Evolutionary conservation across 2,329 filamentous ascomycete species (phyloP).

Genomic region (Cladosporium phlei): DNA sequence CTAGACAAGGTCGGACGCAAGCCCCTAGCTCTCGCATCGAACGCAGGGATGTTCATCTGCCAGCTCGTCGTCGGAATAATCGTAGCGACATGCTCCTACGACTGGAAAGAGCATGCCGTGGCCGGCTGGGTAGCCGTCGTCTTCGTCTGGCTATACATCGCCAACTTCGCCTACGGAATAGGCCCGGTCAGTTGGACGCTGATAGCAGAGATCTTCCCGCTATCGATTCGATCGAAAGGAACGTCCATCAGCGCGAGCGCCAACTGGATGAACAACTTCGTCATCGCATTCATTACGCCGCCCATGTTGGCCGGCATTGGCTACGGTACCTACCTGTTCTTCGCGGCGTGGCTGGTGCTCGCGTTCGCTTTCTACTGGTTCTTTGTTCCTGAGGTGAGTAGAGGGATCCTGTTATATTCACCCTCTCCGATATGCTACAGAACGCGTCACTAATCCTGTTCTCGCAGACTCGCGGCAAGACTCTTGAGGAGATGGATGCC

Average conservation of each 20-base stretch:
- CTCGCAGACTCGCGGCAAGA: slow-evolving; percentile 20
- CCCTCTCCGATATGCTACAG: slow-evolving; percentile 50
- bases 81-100: not conserved
- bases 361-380: slow-evolving; percentile 1
- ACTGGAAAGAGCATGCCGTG: slow-evolving; percentile 1
- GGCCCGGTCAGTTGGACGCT: slow-evolving; percentile 29
- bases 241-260: slow-evolving; percentile 41
- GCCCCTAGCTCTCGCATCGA: slow-evolving; percentile 39
- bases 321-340: slow-evolving; percentile 57
- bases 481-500: slow-evolving; percentile 25
- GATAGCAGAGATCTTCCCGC: slow-evolving; percentile 58
- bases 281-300: slow-evolving; percentile 40
- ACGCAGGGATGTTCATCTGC: slow-evolving; percentile 18
- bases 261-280: slow-evolving; percentile 59
- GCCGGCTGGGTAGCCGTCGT: slow-evolving; percentile 38
- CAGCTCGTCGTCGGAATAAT: slow-evolving; percentile 23
- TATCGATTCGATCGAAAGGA: slow-evolving; percentile 58
- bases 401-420: no score
- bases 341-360: slow-evolving; percentile 49
- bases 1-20: slow-evolving; percentile 63
- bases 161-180: slow-evolving; percentile 53
- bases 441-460: slow-evolving; percentile 61
- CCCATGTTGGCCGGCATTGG: slow-evolving; percentile 43
- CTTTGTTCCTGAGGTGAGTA: not conserved
- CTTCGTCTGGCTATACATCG: slow-evolving; percentile 29